Conservation (phyloP, 1,284 basidiomycete genomes). For the Anthracocystis setariae region DNA sequence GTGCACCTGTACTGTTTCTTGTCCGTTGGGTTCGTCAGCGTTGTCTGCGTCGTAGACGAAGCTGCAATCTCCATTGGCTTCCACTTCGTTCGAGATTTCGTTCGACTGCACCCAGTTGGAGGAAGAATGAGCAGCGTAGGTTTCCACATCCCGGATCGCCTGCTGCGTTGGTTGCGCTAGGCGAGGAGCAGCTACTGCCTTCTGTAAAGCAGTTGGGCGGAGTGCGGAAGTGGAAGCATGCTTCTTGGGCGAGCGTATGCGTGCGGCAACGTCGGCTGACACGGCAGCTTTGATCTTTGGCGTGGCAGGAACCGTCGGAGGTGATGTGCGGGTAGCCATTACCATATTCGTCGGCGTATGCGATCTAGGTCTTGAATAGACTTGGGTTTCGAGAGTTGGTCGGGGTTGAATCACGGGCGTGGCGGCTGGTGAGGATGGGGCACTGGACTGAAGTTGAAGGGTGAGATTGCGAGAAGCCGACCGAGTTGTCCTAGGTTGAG, state of each 20-base stretch:
- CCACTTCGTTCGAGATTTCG: constrained; percentile 2
- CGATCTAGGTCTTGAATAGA: constrained; percentile 32
- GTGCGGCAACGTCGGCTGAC: constrained; percentile 40
- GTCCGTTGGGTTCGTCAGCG: constrained; percentile 4
- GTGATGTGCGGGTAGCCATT: constrained; percentile 2
- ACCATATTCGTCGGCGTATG: constrained; percentile 32
- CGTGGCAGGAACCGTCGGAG: constrained; percentile 7
- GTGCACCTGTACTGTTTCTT: constrained; percentile 56
- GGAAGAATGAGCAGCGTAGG: constrained; percentile 24
- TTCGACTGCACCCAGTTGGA: constrained; percentile 13
- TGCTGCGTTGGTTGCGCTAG: constrained; percentile 8
- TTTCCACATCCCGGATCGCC: constrained; percentile 7
- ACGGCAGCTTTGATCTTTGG: constrained; percentile 47
- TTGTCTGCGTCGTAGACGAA: constrained; percentile 53
- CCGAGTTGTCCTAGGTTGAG: constrained; percentile 10
- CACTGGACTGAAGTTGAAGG: neutral
- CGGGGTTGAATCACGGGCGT: constrained; percentile 25
- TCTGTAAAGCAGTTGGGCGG: constrained; percentile 6
- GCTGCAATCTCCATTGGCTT: constrained; percentile 45
- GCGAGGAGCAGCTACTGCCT: neutral
- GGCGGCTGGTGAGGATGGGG: constrained; percentile 11
- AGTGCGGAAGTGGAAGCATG: constrained; percentile 35
- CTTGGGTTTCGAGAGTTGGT: constrained; percentile 8
- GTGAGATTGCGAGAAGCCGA: constrained; percentile 16
- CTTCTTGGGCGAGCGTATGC: constrained; percentile 36